These are phyloP conservation scores for Pseudozyma hubeiensis DNA, from an alignment of 1,284 basidiomycete genomes.

Conservation along the genomic window DNA sequence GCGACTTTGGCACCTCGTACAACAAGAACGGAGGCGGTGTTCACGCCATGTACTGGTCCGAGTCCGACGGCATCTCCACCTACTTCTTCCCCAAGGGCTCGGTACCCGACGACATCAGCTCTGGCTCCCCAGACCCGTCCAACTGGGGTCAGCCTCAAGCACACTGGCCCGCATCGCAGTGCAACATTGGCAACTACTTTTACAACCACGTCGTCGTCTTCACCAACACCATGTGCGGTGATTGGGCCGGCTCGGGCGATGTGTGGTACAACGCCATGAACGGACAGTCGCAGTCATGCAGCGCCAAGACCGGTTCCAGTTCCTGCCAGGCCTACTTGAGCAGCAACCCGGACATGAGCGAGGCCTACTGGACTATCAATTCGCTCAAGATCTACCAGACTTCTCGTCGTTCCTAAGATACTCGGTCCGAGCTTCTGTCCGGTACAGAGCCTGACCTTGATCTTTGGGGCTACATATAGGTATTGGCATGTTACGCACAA, in stretches of 20 bases:
- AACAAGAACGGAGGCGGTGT: slow-evolving; percentile 76
- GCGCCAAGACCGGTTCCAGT: slow-evolving; percentile 32
- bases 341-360: slow-evolving; percentile 38
- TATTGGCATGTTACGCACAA: slow-evolving; percentile 1
- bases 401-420: slow-evolving; percentile 24
- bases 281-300: slow-evolving; percentile 49
- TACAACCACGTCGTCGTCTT: slow-evolving; percentile 57
- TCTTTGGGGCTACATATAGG: neutral
- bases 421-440: slow-evolving; percentile 1
- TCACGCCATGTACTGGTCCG: slow-evolving; percentile 54
- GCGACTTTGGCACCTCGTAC: slow-evolving; percentile 74
- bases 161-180: slow-evolving; percentile 71
- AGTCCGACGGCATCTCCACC: slow-evolving; percentile 70
- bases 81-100: slow-evolving; percentile 74
- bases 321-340: slow-evolving; percentile 40
- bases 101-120: slow-evolving; percentile 71
- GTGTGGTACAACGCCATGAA: slow-evolving; percentile 51
- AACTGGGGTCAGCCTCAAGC: slow-evolving; percentile 73
- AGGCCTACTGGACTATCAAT: slow-evolving; percentile 59
- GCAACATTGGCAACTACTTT: slow-evolving; percentile 72
- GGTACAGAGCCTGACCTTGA: neutral
- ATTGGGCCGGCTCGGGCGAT: slow-evolving; percentile 45
- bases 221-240: slow-evolving; percentile 54
- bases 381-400: slow-evolving; percentile 58
- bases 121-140: slow-evolving; percentile 67